phyloP scores from a whole-genome alignment of 2,329 filamentous ascomycete genomes.

The Aspergillus ibericus region DNA sequence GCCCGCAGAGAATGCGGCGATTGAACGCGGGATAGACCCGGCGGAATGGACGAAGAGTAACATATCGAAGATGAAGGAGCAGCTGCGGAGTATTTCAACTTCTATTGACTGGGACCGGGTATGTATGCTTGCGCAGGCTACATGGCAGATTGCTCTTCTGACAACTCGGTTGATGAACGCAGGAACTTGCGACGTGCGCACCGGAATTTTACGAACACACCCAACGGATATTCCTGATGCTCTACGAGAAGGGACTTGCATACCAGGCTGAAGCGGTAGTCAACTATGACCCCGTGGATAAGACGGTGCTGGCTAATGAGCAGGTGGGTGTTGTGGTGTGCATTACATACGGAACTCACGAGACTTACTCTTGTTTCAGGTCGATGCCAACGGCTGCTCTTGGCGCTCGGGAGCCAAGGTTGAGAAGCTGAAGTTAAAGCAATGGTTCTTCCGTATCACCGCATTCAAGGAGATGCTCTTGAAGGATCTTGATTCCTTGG shows the following conservation, averaged over 20 bases:
- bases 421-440: slow-evolving; percentile 73
- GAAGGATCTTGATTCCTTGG: slow-evolving; percentile 66
- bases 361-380: slow-evolving; percentile 36
- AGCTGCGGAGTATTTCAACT: slow-evolving; percentile 75
- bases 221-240: slow-evolving; percentile 77
- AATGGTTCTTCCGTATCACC: slow-evolving; percentile 89
- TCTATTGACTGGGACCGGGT: slow-evolving; percentile 82
- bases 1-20: slow-evolving; percentile 87
- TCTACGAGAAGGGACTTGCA: slow-evolving; percentile 72
- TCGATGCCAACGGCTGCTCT: slow-evolving; percentile 79
- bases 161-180: slow-evolving; percentile 13
- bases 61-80: slow-evolving; percentile 80
- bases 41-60: slow-evolving; percentile 77
- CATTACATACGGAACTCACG: neutral
- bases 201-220: slow-evolving; percentile 88
- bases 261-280: slow-evolving; percentile 82
- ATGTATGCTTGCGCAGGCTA: slow-evolving; percentile 47
- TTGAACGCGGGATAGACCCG: slow-evolving; percentile 76
- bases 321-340: slow-evolving; percentile 49
- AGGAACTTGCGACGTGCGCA: slow-evolving; percentile 84
- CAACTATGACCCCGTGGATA: slow-evolving; percentile 87
- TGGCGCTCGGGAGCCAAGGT: slow-evolving; percentile 87
- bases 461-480: slow-evolving; percentile 72
- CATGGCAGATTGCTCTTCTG: slow-evolving; percentile 7
- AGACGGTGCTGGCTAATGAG: slow-evolving; percentile 87